phyloP scores from a whole-genome alignment of 257 asterid genomes.

The Nicotiana undulata region DNA sequence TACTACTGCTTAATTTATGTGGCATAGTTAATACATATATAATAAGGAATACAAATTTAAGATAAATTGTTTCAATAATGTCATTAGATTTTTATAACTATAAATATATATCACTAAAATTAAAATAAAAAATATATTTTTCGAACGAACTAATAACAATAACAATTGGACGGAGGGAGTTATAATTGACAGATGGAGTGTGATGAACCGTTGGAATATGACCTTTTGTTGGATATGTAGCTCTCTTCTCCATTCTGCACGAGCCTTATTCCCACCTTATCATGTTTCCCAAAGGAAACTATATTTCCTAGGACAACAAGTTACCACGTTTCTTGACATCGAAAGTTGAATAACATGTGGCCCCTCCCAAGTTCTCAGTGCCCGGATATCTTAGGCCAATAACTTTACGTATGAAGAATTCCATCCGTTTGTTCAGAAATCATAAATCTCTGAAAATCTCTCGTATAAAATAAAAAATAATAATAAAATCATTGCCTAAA shows the following conservation, averaged over 20 bases:
- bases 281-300: background rate
- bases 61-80: too few relatives aligned
- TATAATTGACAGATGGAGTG: background rate
- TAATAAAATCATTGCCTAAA: too few relatives aligned
- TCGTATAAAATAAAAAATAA: too few relatives aligned
- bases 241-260: background rate
- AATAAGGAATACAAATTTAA: too few relatives aligned
- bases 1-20: too few relatives aligned
- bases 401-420: background rate
- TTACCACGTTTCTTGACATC: slow-evolving; percentile 1
- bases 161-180: too few relatives aligned
- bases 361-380: background rate
- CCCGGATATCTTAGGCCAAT: background rate
- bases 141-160: too few relatives aligned
- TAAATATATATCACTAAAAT: too few relatives aligned
- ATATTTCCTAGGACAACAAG: background rate
- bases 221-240: background rate
- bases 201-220: background rate
- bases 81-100: too few relatives aligned
- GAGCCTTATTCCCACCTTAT: background rate
- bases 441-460: background rate
- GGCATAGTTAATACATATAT: too few relatives aligned
- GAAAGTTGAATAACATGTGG: background rate
- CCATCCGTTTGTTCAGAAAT: background rate
- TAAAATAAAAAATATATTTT: too few relatives aligned